These are phyloP conservation scores for Aspergillus bertholletiae DNA, from an alignment of 495 filamentous ascomycete species.

Conservation along the genomic window DNA sequence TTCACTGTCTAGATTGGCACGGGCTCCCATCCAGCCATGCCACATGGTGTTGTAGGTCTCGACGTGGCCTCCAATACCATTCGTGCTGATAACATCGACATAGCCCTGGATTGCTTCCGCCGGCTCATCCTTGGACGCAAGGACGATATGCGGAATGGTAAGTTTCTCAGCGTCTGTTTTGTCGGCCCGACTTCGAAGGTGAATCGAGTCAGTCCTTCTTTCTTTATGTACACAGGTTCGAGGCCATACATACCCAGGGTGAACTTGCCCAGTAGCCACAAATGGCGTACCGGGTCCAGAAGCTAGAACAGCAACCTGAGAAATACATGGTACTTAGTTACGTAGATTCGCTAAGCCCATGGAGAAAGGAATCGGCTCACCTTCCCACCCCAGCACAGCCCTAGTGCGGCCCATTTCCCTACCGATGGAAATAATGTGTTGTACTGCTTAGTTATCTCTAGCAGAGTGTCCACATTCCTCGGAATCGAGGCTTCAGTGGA, in stretches of 20 bases:
- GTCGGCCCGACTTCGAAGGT: constrained; percentile 32
- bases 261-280: constrained; percentile 45
- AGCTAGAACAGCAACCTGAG: constrained; percentile 38
- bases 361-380: constrained; percentile 3
- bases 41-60: constrained; percentile 51
- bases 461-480: constrained; percentile 21
- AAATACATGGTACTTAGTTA: neutral
- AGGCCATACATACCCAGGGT: constrained; percentile 51
- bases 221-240: no score
- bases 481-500: constrained; percentile 17
- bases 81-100: constrained; percentile 30
- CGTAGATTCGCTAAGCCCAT: neutral
- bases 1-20: constrained; percentile 50
- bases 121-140: constrained; percentile 53
- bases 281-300: constrained; percentile 40
- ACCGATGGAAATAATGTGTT: constrained; percentile 28
- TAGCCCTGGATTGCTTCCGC: constrained; percentile 38
- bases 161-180: constrained; percentile 41
- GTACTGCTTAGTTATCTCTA: constrained; percentile 21
- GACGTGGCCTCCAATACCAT: constrained; percentile 36
- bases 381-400: constrained; percentile 52
- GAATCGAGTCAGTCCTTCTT: neutral
- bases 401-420: constrained; percentile 38
- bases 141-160: constrained; percentile 49
- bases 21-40: constrained; percentile 64